phyloP scores from a whole-genome alignment of 495 filamentous ascomycete genomes.

The Penicillium silybi region DNA sequence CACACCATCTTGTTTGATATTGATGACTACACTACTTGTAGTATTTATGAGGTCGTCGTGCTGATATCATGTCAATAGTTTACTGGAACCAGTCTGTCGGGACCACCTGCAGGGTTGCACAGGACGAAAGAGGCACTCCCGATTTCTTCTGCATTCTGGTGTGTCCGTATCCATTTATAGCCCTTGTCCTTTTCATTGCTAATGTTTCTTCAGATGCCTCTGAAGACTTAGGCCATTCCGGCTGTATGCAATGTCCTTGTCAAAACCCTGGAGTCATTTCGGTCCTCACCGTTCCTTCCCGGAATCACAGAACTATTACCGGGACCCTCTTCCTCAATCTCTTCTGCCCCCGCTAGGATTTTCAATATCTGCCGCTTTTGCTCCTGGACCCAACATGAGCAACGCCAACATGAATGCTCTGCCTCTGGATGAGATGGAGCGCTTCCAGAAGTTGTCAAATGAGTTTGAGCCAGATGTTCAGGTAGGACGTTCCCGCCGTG shows the following conservation, averaged over 20 bases:
- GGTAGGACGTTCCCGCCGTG: slow-evolving; percentile 34
- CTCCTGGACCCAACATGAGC: slow-evolving; percentile 9
- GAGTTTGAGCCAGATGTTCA: slow-evolving; percentile 64
- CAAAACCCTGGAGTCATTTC: slow-evolving; percentile 37
- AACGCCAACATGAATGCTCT: slow-evolving; percentile 43
- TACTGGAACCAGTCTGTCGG: slow-evolving; percentile 13
- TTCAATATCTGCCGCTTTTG: slow-evolving; percentile 23
- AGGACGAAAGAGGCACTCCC: background rate
- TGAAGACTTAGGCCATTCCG: slow-evolving; percentile 6
- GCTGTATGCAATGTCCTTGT: slow-evolving; percentile 44
- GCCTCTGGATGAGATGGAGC: slow-evolving; percentile 49
- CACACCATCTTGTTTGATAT: background rate
- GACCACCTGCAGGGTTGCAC: slow-evolving; percentile 10
- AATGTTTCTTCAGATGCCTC: background rate
- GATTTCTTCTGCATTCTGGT: background rate
- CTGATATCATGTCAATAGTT: slow-evolving; percentile 10
- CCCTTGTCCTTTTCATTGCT: background rate
- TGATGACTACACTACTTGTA: slow-evolving; percentile 2
- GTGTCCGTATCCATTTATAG: background rate
- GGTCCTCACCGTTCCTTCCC: slow-evolving; percentile 35
- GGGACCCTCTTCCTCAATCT: slow-evolving; percentile 18
- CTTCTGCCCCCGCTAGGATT: slow-evolving; percentile 22
- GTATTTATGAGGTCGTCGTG: slow-evolving; percentile 4
- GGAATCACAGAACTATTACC: slow-evolving; percentile 30
- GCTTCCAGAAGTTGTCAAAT: slow-evolving; percentile 51